Evolutionary conservation across 306 rosid species (phyloP).

Genomic region (Ochetophila trinervis): DNA sequence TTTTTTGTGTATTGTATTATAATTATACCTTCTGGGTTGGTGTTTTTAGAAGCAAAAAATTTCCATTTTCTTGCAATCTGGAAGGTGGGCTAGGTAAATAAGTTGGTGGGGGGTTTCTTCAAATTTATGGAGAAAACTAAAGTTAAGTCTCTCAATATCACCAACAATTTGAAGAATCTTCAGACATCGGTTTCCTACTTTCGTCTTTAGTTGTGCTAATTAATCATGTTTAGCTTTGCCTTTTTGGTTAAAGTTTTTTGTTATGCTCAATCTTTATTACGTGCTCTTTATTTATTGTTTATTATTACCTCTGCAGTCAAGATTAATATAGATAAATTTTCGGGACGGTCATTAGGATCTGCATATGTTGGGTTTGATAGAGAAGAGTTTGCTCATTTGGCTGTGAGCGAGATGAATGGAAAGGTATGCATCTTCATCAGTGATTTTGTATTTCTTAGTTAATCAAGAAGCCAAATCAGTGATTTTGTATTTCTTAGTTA

Average conservation of each 20-base stretch:
- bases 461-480: too few species aligned
- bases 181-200: too few species aligned
- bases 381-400: conserved; percentile 37
- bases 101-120: too few species aligned
- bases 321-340: conserved; percentile 28
- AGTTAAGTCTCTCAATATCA: too few species aligned
- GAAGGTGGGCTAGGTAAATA: background rate
- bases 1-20: background rate
- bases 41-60: conserved; percentile 2
- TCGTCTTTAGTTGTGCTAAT: too few species aligned
- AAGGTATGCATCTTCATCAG: conserved; percentile 33
- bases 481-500: background rate
- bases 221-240: background rate
- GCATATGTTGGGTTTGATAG: conserved; percentile 38
- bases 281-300: background rate
- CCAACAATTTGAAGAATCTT: too few species aligned
- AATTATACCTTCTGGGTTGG: background rate
- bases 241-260: background rate
- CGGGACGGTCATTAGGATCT: conserved; percentile 38
- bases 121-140: too few species aligned
- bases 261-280: background rate
- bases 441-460: background rate
- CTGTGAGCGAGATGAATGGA: conserved; percentile 52
- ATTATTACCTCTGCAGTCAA: conserved; percentile 31
- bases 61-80: background rate